phyloP scores from a whole-genome alignment of 129 eudicot genomes.

The Cynara cardunculus region DNA sequence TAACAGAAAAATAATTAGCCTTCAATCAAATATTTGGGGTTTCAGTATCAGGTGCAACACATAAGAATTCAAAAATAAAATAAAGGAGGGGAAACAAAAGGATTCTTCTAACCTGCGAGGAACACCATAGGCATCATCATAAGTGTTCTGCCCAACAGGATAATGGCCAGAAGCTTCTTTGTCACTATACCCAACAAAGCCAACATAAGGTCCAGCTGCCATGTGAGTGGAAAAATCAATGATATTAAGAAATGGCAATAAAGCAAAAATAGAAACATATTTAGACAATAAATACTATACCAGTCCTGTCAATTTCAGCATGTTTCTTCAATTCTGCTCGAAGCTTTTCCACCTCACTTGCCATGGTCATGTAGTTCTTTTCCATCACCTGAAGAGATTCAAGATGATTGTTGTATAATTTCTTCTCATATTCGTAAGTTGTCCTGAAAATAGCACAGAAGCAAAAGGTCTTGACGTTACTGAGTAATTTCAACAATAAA shows the following conservation, averaged over 20 bases:
- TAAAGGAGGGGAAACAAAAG: background rate
- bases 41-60: background rate
- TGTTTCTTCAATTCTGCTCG: constrained; percentile 65
- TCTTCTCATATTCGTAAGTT: constrained; percentile 83
- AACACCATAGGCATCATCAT: constrained; percentile 42
- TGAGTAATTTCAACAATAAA: background rate
- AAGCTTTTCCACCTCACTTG: constrained; percentile 89
- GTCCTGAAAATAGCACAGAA: constrained; percentile 47
- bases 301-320: constrained; percentile 64
- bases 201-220: constrained; percentile 60
- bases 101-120: constrained; percentile 53
- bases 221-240: background rate
- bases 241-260: background rate
- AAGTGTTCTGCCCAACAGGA: constrained; percentile 44
- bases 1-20: background rate
- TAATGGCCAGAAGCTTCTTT: constrained; percentile 51
- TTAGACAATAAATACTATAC: constrained; percentile 28
- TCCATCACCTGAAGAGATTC: constrained; percentile 98
- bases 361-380: constrained; percentile 88
- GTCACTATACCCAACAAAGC: constrained; percentile 51
- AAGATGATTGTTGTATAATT: constrained; percentile 75
- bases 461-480: background rate
- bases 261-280: background rate
- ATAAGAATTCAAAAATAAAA: constrained; percentile 3
- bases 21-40: background rate